Evolutionary conservation across 495 filamentous ascomycete genomes (phyloP), one percentile per base, ranked within the genome.

Genomic region (Xylaria nigripes): DNA sequence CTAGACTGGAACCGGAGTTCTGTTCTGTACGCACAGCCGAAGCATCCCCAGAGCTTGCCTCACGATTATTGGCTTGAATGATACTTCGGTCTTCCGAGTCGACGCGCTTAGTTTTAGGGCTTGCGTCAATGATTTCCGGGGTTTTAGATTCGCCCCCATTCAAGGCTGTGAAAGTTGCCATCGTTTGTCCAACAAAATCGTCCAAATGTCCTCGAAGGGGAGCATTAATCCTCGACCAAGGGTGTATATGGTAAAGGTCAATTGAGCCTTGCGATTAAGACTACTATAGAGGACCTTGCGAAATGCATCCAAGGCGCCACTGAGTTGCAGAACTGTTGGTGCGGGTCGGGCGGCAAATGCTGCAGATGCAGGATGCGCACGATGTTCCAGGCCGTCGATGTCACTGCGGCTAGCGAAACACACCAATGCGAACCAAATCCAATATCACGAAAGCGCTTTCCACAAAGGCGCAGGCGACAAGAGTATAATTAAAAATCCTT

Each of bases 111-210:
- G 60, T 55, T 44, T 50, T 57, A 54, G 62, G 62, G 24, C 62
- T 65, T 22, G 58, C 57, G 34, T 45, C 59, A 48, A 44, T 49
- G 32, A 48, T 60, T 27, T 74, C 72, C 13, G 67, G 55, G 5
- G 68, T 56, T 50, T 71, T 74, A 15, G 70, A 69, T 36, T 75
- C 74, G 49, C 65, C 68, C 53, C 73, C 75, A 55, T 78, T 78
- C 24, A 76, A 65, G 43, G 75, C 75, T 16, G 69, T 76, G 36
- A 78, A 76, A 19, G 62, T 67, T 27, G 74, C 59, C 74, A 76
- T 76, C 48, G 61, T 68, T 66, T 65, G 61, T 66, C 61, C 61
- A 62, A 61, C 55, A 57, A 62, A 62, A 45, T 61, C 59, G 61
- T 67, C 59, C 32, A 41, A 50, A 19, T 55, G 60, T 50, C 27